Evolutionary conservation across 2,329 filamentous ascomycete species (phyloP).

Genomic region (Trichoderma asperellum): DNA sequence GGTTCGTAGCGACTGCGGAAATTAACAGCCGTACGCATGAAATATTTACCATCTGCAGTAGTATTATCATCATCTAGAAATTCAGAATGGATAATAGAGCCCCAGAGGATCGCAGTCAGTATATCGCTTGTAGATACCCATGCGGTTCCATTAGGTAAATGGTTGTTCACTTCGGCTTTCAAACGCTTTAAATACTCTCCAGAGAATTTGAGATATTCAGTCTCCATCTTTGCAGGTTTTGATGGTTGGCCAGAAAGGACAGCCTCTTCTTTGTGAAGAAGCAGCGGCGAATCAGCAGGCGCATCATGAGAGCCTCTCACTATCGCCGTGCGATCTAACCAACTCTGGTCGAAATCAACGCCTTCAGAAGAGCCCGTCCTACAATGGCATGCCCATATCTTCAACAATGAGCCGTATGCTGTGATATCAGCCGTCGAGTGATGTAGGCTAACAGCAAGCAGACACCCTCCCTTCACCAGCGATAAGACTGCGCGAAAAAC

Average conservation of each 20-base stretch:
- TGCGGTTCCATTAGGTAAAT: neutral
- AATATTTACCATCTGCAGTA: neutral
- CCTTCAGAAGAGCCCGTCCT: slow-evolving; percentile 7
- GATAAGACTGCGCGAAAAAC: slow-evolving; percentile 25
- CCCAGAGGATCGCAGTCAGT: slow-evolving; percentile 18
- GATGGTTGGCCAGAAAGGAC: neutral
- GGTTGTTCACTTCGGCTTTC: neutral
- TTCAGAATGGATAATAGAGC: neutral
- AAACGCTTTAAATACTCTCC: neutral
- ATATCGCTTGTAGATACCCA: slow-evolving; percentile 24
- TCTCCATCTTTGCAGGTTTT: slow-evolving; percentile 1
- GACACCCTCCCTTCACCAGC: slow-evolving; percentile 8
- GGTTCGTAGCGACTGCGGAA: slow-evolving; percentile 11
- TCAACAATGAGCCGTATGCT: slow-evolving; percentile 11
- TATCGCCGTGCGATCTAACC: slow-evolving; percentile 12
- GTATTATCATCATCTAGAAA: neutral
- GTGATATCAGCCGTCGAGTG: slow-evolving; percentile 19
- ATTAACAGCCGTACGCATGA: slow-evolving; percentile 12
- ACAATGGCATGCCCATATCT: slow-evolving; percentile 23
- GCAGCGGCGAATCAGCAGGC: neutral
- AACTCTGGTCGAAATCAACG: neutral
- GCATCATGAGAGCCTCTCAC: neutral
- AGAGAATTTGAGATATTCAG: slow-evolving; percentile 2
- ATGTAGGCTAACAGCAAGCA: slow-evolving; percentile 9
- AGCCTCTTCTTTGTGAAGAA: slow-evolving; percentile 8